Conservation (phyloP, 2,329 filamentous ascomycete species). For the Macrophomina phaseolina region DNA sequence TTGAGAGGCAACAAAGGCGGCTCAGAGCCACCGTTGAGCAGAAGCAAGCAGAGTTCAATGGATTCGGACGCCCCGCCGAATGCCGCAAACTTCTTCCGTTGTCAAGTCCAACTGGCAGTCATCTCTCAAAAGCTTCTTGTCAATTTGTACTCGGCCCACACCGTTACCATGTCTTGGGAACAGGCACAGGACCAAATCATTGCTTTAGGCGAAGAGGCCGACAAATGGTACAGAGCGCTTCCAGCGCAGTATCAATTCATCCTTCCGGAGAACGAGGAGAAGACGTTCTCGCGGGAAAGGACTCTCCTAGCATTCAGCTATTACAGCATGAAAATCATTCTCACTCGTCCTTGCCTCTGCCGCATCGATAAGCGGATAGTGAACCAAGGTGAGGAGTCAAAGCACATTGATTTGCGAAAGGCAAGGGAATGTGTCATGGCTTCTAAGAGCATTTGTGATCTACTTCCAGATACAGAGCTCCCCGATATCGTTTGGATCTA, state of each 20-base stretch:
- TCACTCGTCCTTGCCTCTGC: slow-evolving; percentile 48
- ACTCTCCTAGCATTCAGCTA: slow-evolving; percentile 42
- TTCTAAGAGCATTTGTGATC: slow-evolving; percentile 40
- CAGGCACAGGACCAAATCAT: slow-evolving; percentile 40
- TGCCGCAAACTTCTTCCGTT: slow-evolving; percentile 25
- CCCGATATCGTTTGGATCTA: slow-evolving; percentile 35
- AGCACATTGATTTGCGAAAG: slow-evolving; percentile 39
- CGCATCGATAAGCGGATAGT: slow-evolving; percentile 40
- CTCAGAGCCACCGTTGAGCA: neutral
- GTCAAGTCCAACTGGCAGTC: slow-evolving; percentile 34
- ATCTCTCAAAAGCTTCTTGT: slow-evolving; percentile 40
- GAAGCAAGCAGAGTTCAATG: neutral
- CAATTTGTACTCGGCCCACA: slow-evolving; percentile 40
- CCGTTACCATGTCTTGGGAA: slow-evolving; percentile 42
- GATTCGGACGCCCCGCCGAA: neutral
- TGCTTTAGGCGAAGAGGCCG: slow-evolving; percentile 38
- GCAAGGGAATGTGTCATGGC: slow-evolving; percentile 43
- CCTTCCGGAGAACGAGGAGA: neutral
- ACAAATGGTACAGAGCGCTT: slow-evolving; percentile 40
- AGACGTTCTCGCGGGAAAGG: slow-evolving; percentile 35
- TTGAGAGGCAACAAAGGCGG: neutral
- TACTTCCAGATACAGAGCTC: slow-evolving; percentile 41
- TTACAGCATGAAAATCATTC: slow-evolving; percentile 43
- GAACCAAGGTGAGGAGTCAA: slow-evolving; percentile 38
- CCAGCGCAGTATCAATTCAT: slow-evolving; percentile 39